Conservation (phyloP, 2,329 filamentous ascomycete species). For the Fusarium mangiferae region DNA sequence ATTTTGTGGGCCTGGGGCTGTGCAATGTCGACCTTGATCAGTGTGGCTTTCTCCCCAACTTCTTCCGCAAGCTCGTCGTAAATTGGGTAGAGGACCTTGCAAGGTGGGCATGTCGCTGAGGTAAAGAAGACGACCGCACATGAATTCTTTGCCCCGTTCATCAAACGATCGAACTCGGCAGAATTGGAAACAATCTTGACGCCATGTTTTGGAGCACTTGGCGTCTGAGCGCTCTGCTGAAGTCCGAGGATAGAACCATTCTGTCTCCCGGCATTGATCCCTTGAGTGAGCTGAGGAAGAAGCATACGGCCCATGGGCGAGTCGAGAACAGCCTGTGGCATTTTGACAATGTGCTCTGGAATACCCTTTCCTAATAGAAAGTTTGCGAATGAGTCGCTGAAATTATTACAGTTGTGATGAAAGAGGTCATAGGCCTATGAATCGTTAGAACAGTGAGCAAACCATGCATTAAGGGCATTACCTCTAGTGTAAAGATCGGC, state of each 20-base stretch:
- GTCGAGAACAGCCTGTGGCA: constrained; percentile 85
- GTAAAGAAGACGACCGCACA: constrained; percentile 93
- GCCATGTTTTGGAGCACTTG: constrained; percentile 35
- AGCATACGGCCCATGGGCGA: constrained; percentile 92
- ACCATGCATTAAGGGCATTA: constrained; percentile 45
- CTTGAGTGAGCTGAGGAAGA: constrained; percentile 72
- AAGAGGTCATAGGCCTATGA: constrained; percentile 84
- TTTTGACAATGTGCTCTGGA: constrained; percentile 83
- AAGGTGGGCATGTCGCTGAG: constrained; percentile 85
- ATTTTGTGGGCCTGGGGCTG: constrained; percentile 71
- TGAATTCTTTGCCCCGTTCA: constrained; percentile 70
- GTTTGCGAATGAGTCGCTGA: constrained; percentile 90
- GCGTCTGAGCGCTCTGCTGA: constrained; percentile 51
- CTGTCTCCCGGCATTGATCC: constrained; percentile 60
- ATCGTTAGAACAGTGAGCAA: neutral
- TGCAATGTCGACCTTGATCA: constrained; percentile 87
- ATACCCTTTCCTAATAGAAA: constrained; percentile 91
- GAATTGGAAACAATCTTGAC: constrained; percentile 70
- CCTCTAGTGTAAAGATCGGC: constrained; percentile 83
- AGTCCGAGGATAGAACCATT: constrained; percentile 65
- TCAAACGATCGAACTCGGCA: constrained; percentile 45
- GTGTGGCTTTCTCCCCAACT: constrained; percentile 70
- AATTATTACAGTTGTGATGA: constrained; percentile 97
- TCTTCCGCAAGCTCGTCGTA: constrained; percentile 85
- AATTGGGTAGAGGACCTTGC: constrained; percentile 82